A percentile compares a stretch with the other conserved stretches of the same genome.
Evolutionary conservation across 2,329 filamentous ascomycete species (phyloP).

Genomic region (Chaetomiaceae sp.): DNA sequence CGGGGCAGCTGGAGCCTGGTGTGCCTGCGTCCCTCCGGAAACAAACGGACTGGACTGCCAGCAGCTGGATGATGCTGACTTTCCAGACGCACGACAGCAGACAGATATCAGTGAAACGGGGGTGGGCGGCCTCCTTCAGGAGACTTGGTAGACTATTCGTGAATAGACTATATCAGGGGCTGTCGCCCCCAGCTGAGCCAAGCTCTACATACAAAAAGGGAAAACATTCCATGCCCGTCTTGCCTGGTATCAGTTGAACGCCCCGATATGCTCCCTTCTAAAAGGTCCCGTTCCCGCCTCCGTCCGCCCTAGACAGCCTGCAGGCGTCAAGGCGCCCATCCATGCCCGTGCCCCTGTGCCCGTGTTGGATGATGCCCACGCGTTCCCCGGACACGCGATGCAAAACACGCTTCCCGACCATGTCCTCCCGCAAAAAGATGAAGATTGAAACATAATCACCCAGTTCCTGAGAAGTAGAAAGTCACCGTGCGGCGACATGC

Average conservation of each 20-base stretch:
- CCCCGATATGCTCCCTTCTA: constrained; percentile 20
- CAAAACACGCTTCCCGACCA: constrained; percentile 3
- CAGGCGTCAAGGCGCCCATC: not conserved
- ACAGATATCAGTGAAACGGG: no score
- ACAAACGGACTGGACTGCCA: no score
- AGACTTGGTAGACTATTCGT: not conserved
- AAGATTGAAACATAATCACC: not conserved
- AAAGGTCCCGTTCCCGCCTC: constrained; percentile 8
- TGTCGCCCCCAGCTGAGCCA: not conserved
- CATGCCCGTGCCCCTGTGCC: not conserved
- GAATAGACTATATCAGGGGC: not conserved
- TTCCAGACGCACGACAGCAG: no score
- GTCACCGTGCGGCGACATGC: not conserved
- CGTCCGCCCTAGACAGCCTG: constrained; percentile 4
- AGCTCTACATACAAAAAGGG: constrained; percentile 10
- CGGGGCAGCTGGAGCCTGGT: no score
- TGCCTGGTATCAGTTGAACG: constrained; percentile 15
- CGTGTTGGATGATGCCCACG: constrained; percentile 10
- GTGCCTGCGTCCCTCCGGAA: no score
- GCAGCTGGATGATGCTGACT: no score
- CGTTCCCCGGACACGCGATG: constrained; percentile 13
- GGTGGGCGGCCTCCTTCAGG: no score
- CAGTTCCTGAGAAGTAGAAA: not conserved
- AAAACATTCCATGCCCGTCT: constrained; percentile 6
- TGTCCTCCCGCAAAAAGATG: constrained; percentile 10